Conservation (phyloP, 768 basidiomycete genomes). For the Tulasnella sp. region DNA sequence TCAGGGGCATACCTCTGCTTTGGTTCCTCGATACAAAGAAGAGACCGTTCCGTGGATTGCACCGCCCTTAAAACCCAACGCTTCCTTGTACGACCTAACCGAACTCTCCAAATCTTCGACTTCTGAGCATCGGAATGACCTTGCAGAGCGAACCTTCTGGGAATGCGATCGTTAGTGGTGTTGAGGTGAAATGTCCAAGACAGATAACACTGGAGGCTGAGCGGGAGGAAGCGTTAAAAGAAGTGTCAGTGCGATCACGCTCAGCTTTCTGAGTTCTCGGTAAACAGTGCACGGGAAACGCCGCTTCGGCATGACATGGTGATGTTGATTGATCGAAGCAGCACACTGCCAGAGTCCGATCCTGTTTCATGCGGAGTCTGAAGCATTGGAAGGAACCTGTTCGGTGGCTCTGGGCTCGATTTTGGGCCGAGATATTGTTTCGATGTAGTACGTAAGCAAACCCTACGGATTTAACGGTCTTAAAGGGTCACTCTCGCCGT, state of each 20-base stretch:
- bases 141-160: conserved; percentile 1
- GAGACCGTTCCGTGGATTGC: not conserved
- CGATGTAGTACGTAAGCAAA: too few species aligned
- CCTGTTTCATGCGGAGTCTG: too few species aligned
- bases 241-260: not conserved
- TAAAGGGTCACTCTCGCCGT: too few species aligned
- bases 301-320: too few species aligned
- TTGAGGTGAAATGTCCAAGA: not conserved
- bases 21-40: not conserved
- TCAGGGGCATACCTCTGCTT: not conserved
- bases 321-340: too few species aligned
- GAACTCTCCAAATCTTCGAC: not conserved
- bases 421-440: too few species aligned
- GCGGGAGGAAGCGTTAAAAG: not conserved
- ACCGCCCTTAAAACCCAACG: not conserved
- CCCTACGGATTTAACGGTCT: too few species aligned
- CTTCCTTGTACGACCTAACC: not conserved
- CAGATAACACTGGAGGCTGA: not conserved
- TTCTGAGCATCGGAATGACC: not conserved
- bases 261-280: not conserved
- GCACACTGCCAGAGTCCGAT: too few species aligned
- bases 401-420: too few species aligned
- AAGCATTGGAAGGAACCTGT: too few species aligned
- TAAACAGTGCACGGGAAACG: too few species aligned
- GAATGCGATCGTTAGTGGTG: too few species aligned